These are phyloP conservation scores for Crepidotus variabilis DNA, from an alignment of 768 basidiomycete genomes.

Conservation along the genomic window DNA sequence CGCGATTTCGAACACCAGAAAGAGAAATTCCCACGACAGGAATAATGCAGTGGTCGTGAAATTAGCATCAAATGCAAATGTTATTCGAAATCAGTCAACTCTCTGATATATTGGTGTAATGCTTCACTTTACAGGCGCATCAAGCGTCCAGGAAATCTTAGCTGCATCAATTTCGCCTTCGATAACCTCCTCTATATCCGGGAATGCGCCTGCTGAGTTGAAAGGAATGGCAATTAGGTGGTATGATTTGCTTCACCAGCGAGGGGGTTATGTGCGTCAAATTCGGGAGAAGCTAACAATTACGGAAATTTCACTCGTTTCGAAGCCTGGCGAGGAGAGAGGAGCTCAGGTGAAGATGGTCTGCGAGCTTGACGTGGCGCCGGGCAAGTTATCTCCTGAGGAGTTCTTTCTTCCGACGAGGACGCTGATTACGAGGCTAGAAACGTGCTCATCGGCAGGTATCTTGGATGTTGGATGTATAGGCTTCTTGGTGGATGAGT, in stretches of 20 bases:
- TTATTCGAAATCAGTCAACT: too few species aligned
- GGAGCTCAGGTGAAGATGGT: slow-evolving; percentile 35
- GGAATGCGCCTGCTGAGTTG: slow-evolving; percentile 31
- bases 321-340: slow-evolving; percentile 30
- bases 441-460: slow-evolving; percentile 38
- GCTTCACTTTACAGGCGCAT: background rate
- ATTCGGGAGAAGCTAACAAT: slow-evolving; percentile 27
- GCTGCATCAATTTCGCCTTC: slow-evolving; percentile 12
- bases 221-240: slow-evolving; percentile 36
- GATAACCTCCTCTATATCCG: slow-evolving; percentile 23
- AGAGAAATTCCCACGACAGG: too few species aligned
- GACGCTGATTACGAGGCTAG: slow-evolving; percentile 20
- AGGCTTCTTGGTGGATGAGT: slow-evolving; percentile 46
- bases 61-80: too few species aligned
- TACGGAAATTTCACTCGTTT: slow-evolving; percentile 36
- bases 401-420: background rate
- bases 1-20: too few species aligned
- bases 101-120: background rate
- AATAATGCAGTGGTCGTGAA: too few species aligned
- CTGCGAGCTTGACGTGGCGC: slow-evolving; percentile 38
- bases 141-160: background rate
- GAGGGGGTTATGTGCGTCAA: slow-evolving; percentile 25
- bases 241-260: slow-evolving; percentile 28
- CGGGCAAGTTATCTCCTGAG: slow-evolving; percentile 30
- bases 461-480: slow-evolving; percentile 39